Evolutionary conservation across 176 grass and related monocot genomes (phyloP), one percentile per base, ranked within the genome.

Genomic region (Leersia perrieri): DNA sequence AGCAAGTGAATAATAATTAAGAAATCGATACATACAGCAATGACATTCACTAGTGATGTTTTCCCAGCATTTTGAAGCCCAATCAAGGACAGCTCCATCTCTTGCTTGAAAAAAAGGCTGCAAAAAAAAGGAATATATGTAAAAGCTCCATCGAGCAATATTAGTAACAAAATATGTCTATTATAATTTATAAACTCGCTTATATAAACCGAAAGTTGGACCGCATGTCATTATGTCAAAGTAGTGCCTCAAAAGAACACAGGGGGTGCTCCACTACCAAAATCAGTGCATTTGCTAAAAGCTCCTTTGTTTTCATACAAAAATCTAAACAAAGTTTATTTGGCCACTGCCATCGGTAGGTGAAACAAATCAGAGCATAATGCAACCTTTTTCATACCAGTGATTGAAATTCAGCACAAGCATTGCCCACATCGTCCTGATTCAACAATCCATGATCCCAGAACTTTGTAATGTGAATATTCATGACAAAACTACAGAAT

Each of bases 31-130:
- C 95, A 71, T 93, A 99, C 96, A 73, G 96, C 96, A 82, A 99
- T 88, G 60, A 93, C 90, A 63, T 93, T 99, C 53, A 99, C 96
- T 78, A 99, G 90, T 18, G 96, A 99, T 22, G 96, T 99, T 82
- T 95, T 99, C 72, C 96, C 96, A 23, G 96, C 96, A 95, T 99
- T 99, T 82, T 99, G 96, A 77, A 99, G 96, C 33, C 96, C 96
- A 66, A 99, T 99, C 77, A 99, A 84, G 80, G 96, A 99, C 61
- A 99, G 92, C 73, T 99, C 96, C 96, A 99, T 99, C 81, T 99
- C 96, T 91, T 99, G 96, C 92, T 99, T 99, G 82, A 99, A 99
- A 63, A 99, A 99, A 63, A 99, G 87, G 82, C 96, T 99, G 88
- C 39, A 77, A 11, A 38, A 40, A 40, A 71, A 23, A 12, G 3